Percentiles rank a stretch among this genome's conserved stretches.
Conservation (phyloP, 345 rosid genomes). For the Sisymbrium irio region DNA sequence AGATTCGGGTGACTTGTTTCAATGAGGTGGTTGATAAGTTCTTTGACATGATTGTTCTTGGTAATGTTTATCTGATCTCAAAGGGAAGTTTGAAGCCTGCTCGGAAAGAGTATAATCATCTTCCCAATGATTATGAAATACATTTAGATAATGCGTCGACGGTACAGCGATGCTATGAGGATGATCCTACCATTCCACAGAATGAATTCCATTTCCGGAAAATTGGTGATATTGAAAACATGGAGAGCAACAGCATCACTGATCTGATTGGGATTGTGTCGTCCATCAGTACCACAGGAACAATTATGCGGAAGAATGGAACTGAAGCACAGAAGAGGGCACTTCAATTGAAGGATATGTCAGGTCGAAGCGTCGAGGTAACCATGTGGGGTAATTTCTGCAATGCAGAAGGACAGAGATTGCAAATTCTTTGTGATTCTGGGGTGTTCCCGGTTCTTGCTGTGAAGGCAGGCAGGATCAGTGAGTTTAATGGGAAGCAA, state of each 20-base stretch:
- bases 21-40: slow-evolving; percentile 84
- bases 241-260: slow-evolving; percentile 58
- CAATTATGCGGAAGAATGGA: slow-evolving; percentile 74
- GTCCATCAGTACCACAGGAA: slow-evolving; percentile 49
- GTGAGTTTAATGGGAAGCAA: slow-evolving; percentile 81
- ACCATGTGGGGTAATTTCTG: slow-evolving; percentile 91
- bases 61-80: slow-evolving; percentile 76
- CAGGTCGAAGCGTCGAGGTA: slow-evolving; percentile 79
- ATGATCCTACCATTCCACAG: slow-evolving; percentile 66
- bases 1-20: slow-evolving; percentile 90
- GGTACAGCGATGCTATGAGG: slow-evolving; percentile 67
- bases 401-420: slow-evolving; percentile 63
- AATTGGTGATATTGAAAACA: slow-evolving; percentile 64
- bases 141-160: slow-evolving; percentile 56
- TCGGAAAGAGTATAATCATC: slow-evolving; percentile 83
- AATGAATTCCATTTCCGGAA: slow-evolving; percentile 70
- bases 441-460: slow-evolving; percentile 77
- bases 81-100: slow-evolving; percentile 80
- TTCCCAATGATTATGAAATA: slow-evolving; percentile 73
- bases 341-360: slow-evolving; percentile 78
- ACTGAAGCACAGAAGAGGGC: slow-evolving; percentile 75
- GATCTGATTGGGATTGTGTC: slow-evolving; percentile 77
- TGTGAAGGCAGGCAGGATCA: slow-evolving; percentile 69
- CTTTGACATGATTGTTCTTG: slow-evolving; percentile 68
- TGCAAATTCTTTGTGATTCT: slow-evolving; percentile 75